These are phyloP conservation scores for Quillaja saponaria DNA, from an alignment of 306 rosid species.

Conservation along the genomic window DNA sequence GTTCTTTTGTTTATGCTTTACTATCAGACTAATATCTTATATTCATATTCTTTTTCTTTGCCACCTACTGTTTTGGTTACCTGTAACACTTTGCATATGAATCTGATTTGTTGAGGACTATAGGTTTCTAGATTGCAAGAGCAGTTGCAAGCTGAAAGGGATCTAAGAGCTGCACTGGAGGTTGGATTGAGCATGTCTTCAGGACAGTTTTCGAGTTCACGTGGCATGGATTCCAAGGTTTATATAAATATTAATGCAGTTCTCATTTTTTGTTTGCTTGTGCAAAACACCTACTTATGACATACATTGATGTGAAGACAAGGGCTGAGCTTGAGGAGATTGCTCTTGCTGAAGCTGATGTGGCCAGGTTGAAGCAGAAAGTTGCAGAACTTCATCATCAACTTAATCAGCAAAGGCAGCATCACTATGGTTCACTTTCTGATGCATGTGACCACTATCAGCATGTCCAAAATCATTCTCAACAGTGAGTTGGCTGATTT, in stretches of 20 bases:
- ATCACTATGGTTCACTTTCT: conserved; percentile 88
- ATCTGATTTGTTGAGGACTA: conserved; percentile 35
- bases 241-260: conserved; percentile 22
- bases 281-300: conserved; percentile 34
- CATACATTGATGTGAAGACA: conserved; percentile 59
- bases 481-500: conserved; percentile 68
- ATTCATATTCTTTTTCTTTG: too few species aligned
- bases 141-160: conserved; percentile 99
- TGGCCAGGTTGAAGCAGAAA: conserved; percentile 96
- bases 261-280: conserved; percentile 18
- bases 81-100: not conserved
- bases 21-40: too few species aligned
- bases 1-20: too few species aligned
- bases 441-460: conserved; percentile 86
- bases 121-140: conserved; percentile 99
- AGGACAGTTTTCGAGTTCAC: conserved; percentile 82
- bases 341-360: conserved; percentile 99
- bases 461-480: conserved; percentile 77
- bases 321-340: conserved; percentile 99
- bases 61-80: not conserved
- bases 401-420: conserved; percentile 91
- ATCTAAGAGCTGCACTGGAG: conserved; percentile 98
- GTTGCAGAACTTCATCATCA: conserved; percentile 98
- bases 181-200: conserved; percentile 97
- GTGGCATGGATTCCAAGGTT: conserved; percentile 97